A percentile compares a stretch with the other conserved stretches of the same genome.
These are phyloP conservation scores for Trichosporon sp. DNA, from an alignment of 1,284 basidiomycete species.

Conservation along the genomic window DNA sequence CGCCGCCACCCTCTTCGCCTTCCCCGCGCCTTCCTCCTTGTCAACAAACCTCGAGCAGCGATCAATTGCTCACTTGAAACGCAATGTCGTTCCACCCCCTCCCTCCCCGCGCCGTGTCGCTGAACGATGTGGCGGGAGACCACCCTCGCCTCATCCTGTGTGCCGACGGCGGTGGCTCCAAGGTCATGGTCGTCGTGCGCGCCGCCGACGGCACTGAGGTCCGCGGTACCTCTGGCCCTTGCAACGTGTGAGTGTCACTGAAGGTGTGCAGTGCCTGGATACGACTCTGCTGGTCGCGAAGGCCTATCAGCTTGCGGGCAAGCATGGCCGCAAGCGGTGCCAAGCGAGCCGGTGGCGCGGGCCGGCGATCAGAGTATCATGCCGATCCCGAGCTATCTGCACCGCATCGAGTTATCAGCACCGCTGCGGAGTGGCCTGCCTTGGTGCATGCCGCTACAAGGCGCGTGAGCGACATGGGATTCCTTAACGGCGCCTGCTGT, in stretches of 20 bases:
- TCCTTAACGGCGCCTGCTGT: no score
- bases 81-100: constrained; percentile 1
- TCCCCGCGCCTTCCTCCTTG: background rate
- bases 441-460: no score
- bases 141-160: constrained; percentile 32
- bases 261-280: background rate
- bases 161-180: constrained; percentile 43
- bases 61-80: background rate
- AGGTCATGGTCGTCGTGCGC: constrained; percentile 40
- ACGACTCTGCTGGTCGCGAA: background rate
- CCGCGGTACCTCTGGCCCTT: constrained; percentile 39
- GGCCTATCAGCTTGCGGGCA: background rate
- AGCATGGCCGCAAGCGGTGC: background rate
- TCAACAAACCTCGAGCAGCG: background rate
- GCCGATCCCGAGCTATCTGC: background rate
- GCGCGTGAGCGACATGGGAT: no score
- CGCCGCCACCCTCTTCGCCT: background rate
- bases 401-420: background rate
- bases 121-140: background rate
- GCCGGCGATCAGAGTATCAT: background rate
- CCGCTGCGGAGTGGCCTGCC: no score
- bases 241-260: constrained; percentile 38
- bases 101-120: background rate
- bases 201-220: constrained; percentile 37
- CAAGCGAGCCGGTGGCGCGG: background rate